Evolutionary conservation across 1,139 yeast species (phyloP).

Genomic region (Kodamaea sp.): DNA sequence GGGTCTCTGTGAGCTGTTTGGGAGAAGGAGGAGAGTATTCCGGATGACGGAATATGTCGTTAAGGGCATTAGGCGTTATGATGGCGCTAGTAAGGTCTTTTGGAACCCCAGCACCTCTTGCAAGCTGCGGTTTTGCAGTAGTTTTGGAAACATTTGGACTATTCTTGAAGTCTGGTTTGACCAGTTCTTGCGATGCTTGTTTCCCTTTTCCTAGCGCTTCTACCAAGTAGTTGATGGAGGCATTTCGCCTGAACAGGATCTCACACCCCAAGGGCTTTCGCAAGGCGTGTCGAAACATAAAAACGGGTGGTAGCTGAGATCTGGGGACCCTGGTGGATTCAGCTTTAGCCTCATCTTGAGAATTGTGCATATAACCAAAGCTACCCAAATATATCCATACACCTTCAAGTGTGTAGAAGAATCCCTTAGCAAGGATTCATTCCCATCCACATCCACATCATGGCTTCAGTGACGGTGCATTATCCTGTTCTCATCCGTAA

Average conservation of each 20-base stretch:
- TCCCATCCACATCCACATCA: no score
- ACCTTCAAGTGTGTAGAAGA: no score
- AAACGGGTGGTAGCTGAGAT: no score
- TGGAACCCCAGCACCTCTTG: constrained; percentile 5
- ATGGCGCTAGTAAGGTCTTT: constrained; percentile 13
- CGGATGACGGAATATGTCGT: constrained; percentile 22
- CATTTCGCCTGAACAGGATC: constrained; percentile 5
- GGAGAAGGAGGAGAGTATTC: constrained; percentile 16
- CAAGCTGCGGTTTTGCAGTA: background rate
- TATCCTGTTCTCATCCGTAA: constrained; percentile 28
- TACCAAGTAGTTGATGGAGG: constrained; percentile 17
- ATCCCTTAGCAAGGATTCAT: no score
- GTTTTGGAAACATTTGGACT: background rate
- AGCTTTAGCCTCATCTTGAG: no score
- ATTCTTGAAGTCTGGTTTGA: background rate
- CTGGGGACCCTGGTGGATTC: no score
- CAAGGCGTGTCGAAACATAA: no score
- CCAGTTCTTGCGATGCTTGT: background rate
- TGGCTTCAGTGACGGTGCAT: no score
- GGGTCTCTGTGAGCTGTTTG: constrained; percentile 16
- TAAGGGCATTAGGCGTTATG: constrained; percentile 29
- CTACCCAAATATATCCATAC: no score
- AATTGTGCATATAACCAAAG: no score
- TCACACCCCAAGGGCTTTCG: no score
- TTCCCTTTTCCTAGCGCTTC: constrained; percentile 6